These are phyloP conservation scores for Chlorella sp. DNA, from an alignment of 139 green algal genomes.

Conservation along the genomic window DNA sequence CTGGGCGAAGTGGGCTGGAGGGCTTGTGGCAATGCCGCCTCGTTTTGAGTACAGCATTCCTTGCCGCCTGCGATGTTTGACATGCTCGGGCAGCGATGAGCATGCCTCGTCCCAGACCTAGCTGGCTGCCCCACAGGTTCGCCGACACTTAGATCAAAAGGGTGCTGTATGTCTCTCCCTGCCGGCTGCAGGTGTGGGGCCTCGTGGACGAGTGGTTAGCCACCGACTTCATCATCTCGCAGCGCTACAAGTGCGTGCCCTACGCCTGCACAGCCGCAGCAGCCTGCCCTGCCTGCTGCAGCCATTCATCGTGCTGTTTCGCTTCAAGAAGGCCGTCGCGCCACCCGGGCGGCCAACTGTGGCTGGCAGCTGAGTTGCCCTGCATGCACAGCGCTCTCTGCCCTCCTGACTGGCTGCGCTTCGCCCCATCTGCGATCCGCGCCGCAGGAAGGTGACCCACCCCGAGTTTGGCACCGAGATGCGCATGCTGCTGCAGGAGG, in stretches of 20 bases:
- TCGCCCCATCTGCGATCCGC: background rate
- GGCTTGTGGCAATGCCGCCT: background rate
- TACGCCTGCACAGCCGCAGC: no score
- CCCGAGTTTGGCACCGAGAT: conserved; percentile 48
- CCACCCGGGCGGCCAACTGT: no score
- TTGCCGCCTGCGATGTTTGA: no score
- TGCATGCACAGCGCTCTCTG: no score
- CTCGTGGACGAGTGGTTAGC: conserved; percentile 40
- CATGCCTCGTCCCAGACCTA: no score
- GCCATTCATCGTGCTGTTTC: no score
- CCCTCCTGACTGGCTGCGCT: background rate
- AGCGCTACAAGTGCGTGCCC: conserved; percentile 28
- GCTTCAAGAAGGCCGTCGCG: no score
- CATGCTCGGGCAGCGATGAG: no score
- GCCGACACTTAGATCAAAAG: no score
- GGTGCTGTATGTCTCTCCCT: background rate
- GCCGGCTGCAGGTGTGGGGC: conserved; percentile 8
- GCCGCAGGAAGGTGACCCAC: conserved; percentile 23
- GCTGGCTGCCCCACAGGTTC: no score
- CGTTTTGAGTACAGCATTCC: no score
- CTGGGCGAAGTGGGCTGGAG: background rate
- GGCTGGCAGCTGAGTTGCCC: background rate
- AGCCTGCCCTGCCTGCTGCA: no score
- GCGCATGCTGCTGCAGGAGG: conserved; percentile 46
- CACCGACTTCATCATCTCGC: conserved; percentile 28